Evolutionary conservation across 2,329 filamentous ascomycete genomes (phyloP).

Genomic region (Colletotrichum karsti): DNA sequence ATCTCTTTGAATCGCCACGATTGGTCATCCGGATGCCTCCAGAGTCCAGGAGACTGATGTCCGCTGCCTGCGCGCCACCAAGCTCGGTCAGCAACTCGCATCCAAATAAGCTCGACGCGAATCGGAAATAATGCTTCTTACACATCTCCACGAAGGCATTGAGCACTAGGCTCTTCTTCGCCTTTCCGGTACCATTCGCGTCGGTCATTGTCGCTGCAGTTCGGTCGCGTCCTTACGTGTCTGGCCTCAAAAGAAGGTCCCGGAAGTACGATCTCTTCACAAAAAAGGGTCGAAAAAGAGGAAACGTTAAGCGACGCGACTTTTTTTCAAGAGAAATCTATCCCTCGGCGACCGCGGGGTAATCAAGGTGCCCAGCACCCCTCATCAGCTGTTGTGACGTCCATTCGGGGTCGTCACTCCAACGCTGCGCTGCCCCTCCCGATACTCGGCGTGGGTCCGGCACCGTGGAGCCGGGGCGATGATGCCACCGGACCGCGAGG

Average conservation of each 20-base stretch:
- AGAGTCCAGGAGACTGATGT: constrained; percentile 56
- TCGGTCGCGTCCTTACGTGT: background rate
- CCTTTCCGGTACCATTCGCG: constrained; percentile 4
- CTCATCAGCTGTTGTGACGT: background rate
- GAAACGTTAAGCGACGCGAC: background rate
- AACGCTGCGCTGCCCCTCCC: constrained; percentile 21
- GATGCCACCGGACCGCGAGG: constrained; percentile 27
- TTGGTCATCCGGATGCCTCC: constrained; percentile 71
- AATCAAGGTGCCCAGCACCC: background rate
- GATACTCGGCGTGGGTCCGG: constrained; percentile 29
- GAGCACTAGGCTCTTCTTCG: constrained; percentile 50
- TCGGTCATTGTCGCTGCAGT: constrained; percentile 8
- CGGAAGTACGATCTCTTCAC: no score
- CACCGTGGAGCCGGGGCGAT: constrained; percentile 25
- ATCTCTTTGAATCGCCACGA: constrained; percentile 69
- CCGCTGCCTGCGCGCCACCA: constrained; percentile 41
- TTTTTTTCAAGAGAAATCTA: background rate
- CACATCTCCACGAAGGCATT: constrained; percentile 54
- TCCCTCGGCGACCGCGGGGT: background rate
- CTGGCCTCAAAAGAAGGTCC: no score
- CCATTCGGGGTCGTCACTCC: background rate
- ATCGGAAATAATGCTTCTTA: constrained; percentile 30
- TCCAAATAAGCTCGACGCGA: background rate
- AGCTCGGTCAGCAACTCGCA: background rate
- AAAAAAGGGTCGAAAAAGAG: background rate